Conservation (phyloP, 257 asterid species). For the Phtheirospermum japonicum region DNA sequence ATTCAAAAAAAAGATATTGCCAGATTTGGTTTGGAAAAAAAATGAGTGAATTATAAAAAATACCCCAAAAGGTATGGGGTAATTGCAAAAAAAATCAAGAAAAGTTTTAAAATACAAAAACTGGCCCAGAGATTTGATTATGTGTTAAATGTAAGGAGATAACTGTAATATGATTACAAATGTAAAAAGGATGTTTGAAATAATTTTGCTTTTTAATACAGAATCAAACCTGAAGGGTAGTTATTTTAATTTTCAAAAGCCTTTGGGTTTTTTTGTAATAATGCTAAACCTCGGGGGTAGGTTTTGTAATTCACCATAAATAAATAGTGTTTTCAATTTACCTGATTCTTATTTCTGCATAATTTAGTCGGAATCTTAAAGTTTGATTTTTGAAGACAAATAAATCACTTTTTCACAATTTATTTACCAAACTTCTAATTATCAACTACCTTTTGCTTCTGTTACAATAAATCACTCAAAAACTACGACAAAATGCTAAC, state of each 20-base stretch:
- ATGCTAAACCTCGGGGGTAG: too few species aligned
- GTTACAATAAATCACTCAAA: neutral
- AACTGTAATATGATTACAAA: too few species aligned
- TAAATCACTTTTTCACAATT: neutral
- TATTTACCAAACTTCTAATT: neutral
- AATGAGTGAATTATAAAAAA: too few species aligned
- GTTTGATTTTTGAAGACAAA: neutral
- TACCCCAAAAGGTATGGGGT: neutral
- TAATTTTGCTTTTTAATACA: too few species aligned
- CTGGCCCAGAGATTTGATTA: neutral
- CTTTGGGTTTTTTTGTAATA: too few species aligned
- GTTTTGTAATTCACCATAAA: neutral
- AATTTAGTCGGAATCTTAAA: too few species aligned
- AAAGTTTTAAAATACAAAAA: neutral
- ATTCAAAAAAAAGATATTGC: too few species aligned
- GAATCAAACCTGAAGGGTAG: too few species aligned
- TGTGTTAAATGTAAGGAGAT: too few species aligned
- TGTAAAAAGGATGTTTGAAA: too few species aligned
- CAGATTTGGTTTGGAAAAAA: too few species aligned
- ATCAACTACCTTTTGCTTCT: neutral
- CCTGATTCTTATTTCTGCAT: neutral
- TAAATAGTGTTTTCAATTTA: neutral
- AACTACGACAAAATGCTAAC: neutral
- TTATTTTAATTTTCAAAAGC: too few species aligned
- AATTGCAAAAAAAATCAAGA: neutral